Percentiles rank a stretch among this genome's conserved stretches.
phyloP scores from a whole-genome alignment of 306 rosid genomes.

The Medicago lupulina region DNA sequence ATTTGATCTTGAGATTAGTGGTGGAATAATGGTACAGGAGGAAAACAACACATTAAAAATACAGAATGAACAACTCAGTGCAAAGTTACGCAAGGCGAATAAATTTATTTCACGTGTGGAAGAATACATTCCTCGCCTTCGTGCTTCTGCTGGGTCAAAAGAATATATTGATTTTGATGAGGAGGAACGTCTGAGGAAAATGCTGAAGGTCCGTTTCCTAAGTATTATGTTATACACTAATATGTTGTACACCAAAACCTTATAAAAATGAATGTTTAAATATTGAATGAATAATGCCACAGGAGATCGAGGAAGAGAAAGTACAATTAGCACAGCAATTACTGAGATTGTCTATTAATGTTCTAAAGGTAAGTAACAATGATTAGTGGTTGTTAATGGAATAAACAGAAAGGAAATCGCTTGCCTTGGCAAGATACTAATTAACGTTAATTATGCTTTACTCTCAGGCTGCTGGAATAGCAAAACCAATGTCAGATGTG shows the following conservation, averaged over 20 bases:
- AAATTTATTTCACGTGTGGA: slow-evolving; percentile 64
- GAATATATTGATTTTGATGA: slow-evolving; percentile 67
- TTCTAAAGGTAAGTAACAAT: slow-evolving; percentile 63
- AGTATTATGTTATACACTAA: background rate
- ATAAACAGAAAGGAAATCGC: background rate
- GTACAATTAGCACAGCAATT: slow-evolving; percentile 75
- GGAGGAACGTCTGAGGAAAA: slow-evolving; percentile 69
- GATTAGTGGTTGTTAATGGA: slow-evolving; percentile 17
- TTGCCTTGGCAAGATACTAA: background rate
- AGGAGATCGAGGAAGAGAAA: slow-evolving; percentile 91
- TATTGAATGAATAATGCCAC: slow-evolving; percentile 43
- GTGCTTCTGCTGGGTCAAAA: slow-evolving; percentile 61
- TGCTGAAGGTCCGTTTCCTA: slow-evolving; percentile 68
- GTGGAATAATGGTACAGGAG: slow-evolving; percentile 63
- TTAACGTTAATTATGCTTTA: slow-evolving; percentile 5
- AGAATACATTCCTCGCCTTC: slow-evolving; percentile 67
- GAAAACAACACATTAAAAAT: slow-evolving; percentile 79
- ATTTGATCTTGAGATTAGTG: slow-evolving; percentile 29
- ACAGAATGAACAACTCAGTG: slow-evolving; percentile 74
- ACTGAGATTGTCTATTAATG: slow-evolving; percentile 66
- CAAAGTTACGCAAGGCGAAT: slow-evolving; percentile 66
- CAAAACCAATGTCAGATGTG: slow-evolving; percentile 57
- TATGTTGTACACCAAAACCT: background rate
- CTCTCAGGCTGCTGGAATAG: slow-evolving; percentile 83
- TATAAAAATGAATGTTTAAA: slow-evolving; percentile 34